Percentiles rank a stretch among this genome's conserved stretches.
Conservation (phyloP, 208 protist species). For the Trypanosomatidae sp. region DNA sequence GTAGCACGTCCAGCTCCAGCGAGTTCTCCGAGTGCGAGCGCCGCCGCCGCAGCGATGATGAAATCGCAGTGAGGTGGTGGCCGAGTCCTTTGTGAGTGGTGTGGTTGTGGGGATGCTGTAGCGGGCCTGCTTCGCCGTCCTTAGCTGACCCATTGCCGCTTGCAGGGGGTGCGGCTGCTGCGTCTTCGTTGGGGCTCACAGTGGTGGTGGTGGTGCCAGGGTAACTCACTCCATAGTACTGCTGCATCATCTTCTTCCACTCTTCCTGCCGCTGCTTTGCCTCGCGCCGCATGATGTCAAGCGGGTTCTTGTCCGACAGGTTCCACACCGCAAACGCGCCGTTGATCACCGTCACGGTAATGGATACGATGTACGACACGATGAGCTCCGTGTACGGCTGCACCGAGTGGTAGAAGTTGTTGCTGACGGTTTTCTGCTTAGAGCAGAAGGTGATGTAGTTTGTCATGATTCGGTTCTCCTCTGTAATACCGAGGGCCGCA, state of each 20-base stretch:
- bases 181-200: neutral
- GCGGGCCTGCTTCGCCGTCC: neutral
- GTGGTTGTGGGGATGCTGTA: slow-evolving; percentile 7
- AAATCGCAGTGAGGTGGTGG: slow-evolving; percentile 3
- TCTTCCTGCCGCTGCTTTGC: slow-evolving; percentile 31
- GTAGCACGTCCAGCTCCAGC: neutral
- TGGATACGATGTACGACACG: slow-evolving; percentile 61
- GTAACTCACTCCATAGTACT: slow-evolving; percentile 18
- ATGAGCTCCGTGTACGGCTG: slow-evolving; percentile 67
- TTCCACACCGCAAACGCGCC: slow-evolving; percentile 48
- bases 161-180: neutral
- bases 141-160: neutral
- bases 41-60: slow-evolving; percentile 16
- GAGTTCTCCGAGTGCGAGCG: slow-evolving; percentile 1
- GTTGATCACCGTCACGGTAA: slow-evolving; percentile 47
- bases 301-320: slow-evolving; percentile 57
- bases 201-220: slow-evolving; percentile 2
- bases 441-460: slow-evolving; percentile 61
- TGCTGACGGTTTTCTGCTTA: neutral
- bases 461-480: slow-evolving; percentile 57
- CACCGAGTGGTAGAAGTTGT: slow-evolving; percentile 40
- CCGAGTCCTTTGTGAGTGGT: slow-evolving; percentile 5
- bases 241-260: slow-evolving; percentile 27
- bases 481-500: slow-evolving; percentile 34
- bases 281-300: slow-evolving; percentile 45